Conservation (phyloP, 257 asterid species). For the Fraxinus anomala region DNA sequence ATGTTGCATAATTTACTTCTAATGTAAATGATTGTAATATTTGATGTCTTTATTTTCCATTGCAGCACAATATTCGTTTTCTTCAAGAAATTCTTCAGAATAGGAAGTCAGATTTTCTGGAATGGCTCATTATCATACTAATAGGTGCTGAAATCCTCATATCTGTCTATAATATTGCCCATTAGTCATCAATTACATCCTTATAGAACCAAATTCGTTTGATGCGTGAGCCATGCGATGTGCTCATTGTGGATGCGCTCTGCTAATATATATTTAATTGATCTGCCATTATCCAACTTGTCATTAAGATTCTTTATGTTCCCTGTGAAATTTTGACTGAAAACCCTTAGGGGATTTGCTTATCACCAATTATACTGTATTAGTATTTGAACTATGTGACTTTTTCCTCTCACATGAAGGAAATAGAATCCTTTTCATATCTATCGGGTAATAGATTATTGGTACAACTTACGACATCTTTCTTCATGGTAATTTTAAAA, state of each 20-base stretch:
- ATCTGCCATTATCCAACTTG: too few species aligned
- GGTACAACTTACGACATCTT: not conserved
- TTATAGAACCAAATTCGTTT: slow-evolving; percentile 29
- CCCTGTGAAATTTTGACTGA: not conserved
- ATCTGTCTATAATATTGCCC: slow-evolving; percentile 82
- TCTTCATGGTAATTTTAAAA: not conserved
- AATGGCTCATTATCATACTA: slow-evolving; percentile 88
- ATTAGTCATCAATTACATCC: slow-evolving; percentile 48
- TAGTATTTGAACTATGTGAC: not conserved
- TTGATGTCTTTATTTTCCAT: slow-evolving; percentile 20
- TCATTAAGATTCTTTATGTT: too few species aligned
- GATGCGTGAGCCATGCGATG: not conserved
- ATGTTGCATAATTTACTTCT: not conserved
- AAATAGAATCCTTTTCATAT: not conserved
- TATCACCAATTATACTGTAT: not conserved
- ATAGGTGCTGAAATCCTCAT: slow-evolving; percentile 90
- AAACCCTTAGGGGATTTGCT: not conserved
- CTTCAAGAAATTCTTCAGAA: slow-evolving; percentile 97
- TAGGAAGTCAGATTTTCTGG: slow-evolving; percentile 90
- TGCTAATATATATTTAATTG: too few species aligned
- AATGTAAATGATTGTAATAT: not conserved
- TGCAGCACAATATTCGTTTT: slow-evolving; percentile 94
- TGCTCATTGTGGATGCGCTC: not conserved
- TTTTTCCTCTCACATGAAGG: not conserved
- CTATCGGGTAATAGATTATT: not conserved